These are phyloP conservation scores for Camelina laxa DNA, from an alignment of 345 rosid genomes.

Conservation along the genomic window DNA sequence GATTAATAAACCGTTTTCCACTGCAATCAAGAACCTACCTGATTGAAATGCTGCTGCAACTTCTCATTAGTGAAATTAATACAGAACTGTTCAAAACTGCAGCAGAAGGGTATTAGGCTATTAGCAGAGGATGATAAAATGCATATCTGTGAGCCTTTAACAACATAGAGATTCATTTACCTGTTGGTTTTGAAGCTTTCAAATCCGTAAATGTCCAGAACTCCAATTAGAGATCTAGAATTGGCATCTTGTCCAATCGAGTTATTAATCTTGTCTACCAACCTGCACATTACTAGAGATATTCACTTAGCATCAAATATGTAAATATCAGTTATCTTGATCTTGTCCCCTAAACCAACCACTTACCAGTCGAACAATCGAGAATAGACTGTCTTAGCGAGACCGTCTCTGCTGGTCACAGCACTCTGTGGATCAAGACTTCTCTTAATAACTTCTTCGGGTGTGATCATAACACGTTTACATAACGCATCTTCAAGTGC, in stretches of 20 bases:
- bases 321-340: background rate
- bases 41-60: constrained; percentile 97
- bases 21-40: constrained; percentile 54
- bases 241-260: constrained; percentile 91
- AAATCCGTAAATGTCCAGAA: constrained; percentile 91
- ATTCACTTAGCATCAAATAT: constrained; percentile 28
- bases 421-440: constrained; percentile 94
- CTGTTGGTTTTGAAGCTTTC: constrained; percentile 95
- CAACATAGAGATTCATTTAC: constrained; percentile 38
- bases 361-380: constrained; percentile 89
- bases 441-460: constrained; percentile 94
- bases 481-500: constrained; percentile 93
- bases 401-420: constrained; percentile 77
- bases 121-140: constrained; percentile 16
- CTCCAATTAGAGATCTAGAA: constrained; percentile 87
- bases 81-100: constrained; percentile 97
- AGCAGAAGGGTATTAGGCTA: constrained; percentile 23
- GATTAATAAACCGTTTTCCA: background rate
- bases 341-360: constrained; percentile 5
- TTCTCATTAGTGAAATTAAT: constrained; percentile 96
- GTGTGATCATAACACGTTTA: constrained; percentile 96
- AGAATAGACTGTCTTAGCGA: constrained; percentile 91
- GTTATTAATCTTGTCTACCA: constrained; percentile 80
- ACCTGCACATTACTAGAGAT: constrained; percentile 57
- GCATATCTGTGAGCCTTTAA: constrained; percentile 6